A percentile compares a stretch with the other conserved stretches of the same genome.
These are phyloP conservation scores for Rhinocladiella similis DNA, from an alignment of 2,329 filamentous ascomycete genomes.

Conservation along the genomic window DNA sequence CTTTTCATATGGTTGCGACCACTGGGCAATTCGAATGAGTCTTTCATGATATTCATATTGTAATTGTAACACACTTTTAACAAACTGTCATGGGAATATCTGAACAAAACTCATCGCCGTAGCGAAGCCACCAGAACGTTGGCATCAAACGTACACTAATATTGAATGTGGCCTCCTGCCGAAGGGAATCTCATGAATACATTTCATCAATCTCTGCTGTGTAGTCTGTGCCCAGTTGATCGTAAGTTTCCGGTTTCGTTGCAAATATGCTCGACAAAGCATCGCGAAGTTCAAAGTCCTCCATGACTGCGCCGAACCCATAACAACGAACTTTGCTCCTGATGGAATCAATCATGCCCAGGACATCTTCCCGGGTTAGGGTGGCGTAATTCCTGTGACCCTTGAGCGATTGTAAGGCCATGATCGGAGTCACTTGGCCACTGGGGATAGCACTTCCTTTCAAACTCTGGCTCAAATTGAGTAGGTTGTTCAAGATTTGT, in stretches of 20 bases:
- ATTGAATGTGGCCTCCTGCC: neutral
- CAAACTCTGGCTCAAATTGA: conserved; percentile 79
- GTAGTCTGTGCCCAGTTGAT: conserved; percentile 23
- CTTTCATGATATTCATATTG: no score
- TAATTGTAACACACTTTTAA: neutral
- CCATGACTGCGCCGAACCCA: conserved; percentile 72
- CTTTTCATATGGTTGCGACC: no score
- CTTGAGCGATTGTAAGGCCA: conserved; percentile 85
- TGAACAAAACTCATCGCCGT: neutral
- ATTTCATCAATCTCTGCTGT: conserved; percentile 29
- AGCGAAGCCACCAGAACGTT: neutral
- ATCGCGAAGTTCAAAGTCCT: conserved; percentile 68
- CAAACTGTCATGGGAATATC: neutral
- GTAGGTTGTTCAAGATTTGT: conserved; percentile 71
- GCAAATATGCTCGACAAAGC: conserved; percentile 71
- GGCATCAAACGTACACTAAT: no score
- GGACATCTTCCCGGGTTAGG: conserved; percentile 68
- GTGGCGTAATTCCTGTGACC: conserved; percentile 68
- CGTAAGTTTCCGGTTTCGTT: conserved; percentile 46
- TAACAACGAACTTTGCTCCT: conserved; percentile 85
- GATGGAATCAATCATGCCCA: conserved; percentile 70
- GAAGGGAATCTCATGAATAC: conserved; percentile 20
- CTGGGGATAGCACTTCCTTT: conserved; percentile 68
- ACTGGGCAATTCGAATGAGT: no score
- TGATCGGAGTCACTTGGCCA: conserved; percentile 77